Evolutionary conservation across 441 rosid species (phyloP).

Genomic region (Mallotus repandus): DNA sequence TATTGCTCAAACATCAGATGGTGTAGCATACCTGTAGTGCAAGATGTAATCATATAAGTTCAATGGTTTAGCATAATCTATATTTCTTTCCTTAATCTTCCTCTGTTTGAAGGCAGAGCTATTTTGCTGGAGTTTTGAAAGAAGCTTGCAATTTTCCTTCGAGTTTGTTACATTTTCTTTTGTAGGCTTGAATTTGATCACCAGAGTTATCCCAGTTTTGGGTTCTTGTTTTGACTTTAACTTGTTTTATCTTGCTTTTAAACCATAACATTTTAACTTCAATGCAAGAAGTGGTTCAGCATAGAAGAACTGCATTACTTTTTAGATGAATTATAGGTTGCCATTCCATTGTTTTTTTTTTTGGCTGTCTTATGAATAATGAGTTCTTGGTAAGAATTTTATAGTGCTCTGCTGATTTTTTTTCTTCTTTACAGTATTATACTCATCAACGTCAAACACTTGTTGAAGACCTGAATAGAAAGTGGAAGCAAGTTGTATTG

Average conservation of each 20-base stretch:
- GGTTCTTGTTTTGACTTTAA: background rate
- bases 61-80: background rate
- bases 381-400: background rate
- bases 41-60: background rate
- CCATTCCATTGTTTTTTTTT: background rate
- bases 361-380: background rate
- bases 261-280: background rate
- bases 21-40: background rate
- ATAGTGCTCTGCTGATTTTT: background rate
- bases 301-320: background rate
- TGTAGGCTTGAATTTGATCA: background rate
- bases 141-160: background rate
- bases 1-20: background rate
- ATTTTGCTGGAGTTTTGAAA: background rate
- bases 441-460: slow-evolving; percentile 59
- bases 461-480: slow-evolving; percentile 82
- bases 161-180: background rate
- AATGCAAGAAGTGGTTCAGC: background rate
- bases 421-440: slow-evolving; percentile 51
- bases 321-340: background rate
- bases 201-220: background rate
- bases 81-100: background rate
- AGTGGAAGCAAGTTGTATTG: slow-evolving; percentile 68
- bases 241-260: background rate
- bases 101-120: background rate